A percentile compares a stretch with the other conserved stretches of the same genome.
Evolutionary conservation across 2,329 filamentous ascomycete species (phyloP).

Genomic region (Diaporthe humulicola): DNA sequence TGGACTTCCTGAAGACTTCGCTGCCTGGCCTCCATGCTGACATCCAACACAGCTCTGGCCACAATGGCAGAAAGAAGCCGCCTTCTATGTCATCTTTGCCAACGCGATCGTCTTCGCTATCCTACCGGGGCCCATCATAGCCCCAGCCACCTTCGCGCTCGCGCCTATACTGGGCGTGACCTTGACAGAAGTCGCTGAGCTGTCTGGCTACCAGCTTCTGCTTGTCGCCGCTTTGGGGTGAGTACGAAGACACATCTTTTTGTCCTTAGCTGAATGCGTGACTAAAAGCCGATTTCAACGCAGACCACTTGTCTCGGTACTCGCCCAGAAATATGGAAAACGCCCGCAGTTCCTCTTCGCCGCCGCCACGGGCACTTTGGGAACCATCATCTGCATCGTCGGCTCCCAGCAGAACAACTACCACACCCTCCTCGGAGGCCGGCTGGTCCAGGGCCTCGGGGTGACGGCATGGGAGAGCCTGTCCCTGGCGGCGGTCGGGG

Average conservation of each 20-base stretch:
- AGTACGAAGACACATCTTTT: neutral
- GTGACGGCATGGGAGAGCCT: slow-evolving; percentile 51
- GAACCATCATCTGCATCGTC: slow-evolving; percentile 46
- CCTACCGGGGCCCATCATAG: slow-evolving; percentile 42
- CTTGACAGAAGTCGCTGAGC: slow-evolving; percentile 44
- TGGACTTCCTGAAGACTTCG: neutral
- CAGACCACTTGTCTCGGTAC: slow-evolving; percentile 47
- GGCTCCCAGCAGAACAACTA: slow-evolving; percentile 46
- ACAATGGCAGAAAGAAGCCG: slow-evolving; percentile 43
- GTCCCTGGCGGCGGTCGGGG: slow-evolving; percentile 49
- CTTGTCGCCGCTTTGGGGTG: slow-evolving; percentile 41
- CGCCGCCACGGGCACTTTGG: slow-evolving; percentile 45
- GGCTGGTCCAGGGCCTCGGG: slow-evolving; percentile 49
- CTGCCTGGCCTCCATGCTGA: neutral
- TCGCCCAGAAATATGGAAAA: slow-evolving; percentile 52
- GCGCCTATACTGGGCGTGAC: slow-evolving; percentile 43
- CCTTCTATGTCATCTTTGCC: slow-evolving; percentile 42
- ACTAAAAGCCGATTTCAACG: neutral
- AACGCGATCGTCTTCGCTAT: slow-evolving; percentile 43
- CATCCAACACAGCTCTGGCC: slow-evolving; percentile 40
- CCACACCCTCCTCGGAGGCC: slow-evolving; percentile 49
- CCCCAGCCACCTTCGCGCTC: slow-evolving; percentile 41
- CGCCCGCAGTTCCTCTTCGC: slow-evolving; percentile 51
- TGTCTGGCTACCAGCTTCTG: slow-evolving; percentile 43
- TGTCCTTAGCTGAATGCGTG: rapidly evolving